Conservation (phyloP, 805 yeast species). For the Hanseniaspora taiwanica region DNA sequence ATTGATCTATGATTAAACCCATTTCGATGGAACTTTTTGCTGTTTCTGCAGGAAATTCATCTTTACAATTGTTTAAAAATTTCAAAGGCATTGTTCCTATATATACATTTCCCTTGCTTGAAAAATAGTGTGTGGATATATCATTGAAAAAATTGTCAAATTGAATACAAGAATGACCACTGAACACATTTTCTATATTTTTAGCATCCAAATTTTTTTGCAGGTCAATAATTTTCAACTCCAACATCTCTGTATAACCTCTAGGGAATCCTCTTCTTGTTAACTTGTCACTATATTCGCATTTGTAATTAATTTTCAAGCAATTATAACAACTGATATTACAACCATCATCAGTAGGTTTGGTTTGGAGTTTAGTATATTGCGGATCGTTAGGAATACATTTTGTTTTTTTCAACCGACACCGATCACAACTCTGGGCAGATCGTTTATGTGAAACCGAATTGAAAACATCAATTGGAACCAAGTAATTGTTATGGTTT, state of each 20-base stretch:
- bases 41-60: too few species aligned
- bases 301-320: slow-evolving; percentile 46
- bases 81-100: neutral
- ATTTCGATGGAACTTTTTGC: too few species aligned
- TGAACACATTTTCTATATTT: too few species aligned
- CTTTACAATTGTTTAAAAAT: too few species aligned
- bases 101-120: neutral
- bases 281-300: slow-evolving; percentile 60
- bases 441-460: slow-evolving; percentile 28
- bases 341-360: neutral
- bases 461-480: slow-evolving; percentile 2
- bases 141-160: neutral
- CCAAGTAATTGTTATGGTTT: too few species aligned
- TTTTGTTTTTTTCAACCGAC: slow-evolving; percentile 62
- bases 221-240: slow-evolving; percentile 43
- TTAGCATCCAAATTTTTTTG: slow-evolving; percentile 31
- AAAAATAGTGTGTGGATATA: neutral
- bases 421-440: slow-evolving; percentile 73
- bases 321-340: slow-evolving; percentile 45
- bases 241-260: slow-evolving; percentile 69
- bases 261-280: slow-evolving; percentile 70
- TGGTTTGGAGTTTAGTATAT: neutral
- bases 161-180: too few species aligned
- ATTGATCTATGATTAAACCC: too few species aligned
- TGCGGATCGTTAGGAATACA: slow-evolving; percentile 58